Evolutionary conservation across 2,329 filamentous ascomycete genomes (phyloP).

Genomic region (Microascus cirrosus): DNA sequence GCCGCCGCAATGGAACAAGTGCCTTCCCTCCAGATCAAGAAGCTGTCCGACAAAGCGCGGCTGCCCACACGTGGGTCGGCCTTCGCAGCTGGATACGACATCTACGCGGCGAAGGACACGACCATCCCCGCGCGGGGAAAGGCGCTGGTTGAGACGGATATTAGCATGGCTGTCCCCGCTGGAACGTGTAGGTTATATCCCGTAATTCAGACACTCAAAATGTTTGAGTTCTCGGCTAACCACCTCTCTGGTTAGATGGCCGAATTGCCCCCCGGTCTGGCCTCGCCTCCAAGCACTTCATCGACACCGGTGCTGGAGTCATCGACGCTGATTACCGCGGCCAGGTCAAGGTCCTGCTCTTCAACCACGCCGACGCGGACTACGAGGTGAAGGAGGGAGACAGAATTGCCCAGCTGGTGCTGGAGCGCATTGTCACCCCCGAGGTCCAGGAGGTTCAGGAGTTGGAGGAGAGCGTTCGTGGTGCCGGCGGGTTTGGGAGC

Average conservation of each 20-base stretch:
- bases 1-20: slow-evolving; percentile 20
- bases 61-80: slow-evolving; percentile 81
- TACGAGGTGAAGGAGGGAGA: slow-evolving; percentile 78
- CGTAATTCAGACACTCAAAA: background rate
- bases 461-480: slow-evolving; percentile 81
- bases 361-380: slow-evolving; percentile 79
- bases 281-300: slow-evolving; percentile 86
- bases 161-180: slow-evolving; percentile 80
- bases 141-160: slow-evolving; percentile 79
- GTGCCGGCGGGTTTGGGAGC: slow-evolving; percentile 84
- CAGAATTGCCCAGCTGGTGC: slow-evolving; percentile 82
- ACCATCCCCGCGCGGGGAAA: slow-evolving; percentile 74
- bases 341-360: slow-evolving; percentile 85
- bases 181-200: slow-evolving; percentile 66
- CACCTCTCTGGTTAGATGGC: slow-evolving; percentile 51
- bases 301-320: slow-evolving; percentile 90
- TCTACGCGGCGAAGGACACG: slow-evolving; percentile 69
- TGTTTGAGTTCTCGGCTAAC: background rate
- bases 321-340: slow-evolving; percentile 97
- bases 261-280: slow-evolving; percentile 85
- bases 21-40: slow-evolving; percentile 68
- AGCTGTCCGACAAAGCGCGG: slow-evolving; percentile 67
- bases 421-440: slow-evolving; percentile 91
- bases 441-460: slow-evolving; percentile 82
- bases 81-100: slow-evolving; percentile 86